Base-by-base conservation (phyloP, 1,284 basidiomycete species). In the Marasmius tenuissimus region DNA sequence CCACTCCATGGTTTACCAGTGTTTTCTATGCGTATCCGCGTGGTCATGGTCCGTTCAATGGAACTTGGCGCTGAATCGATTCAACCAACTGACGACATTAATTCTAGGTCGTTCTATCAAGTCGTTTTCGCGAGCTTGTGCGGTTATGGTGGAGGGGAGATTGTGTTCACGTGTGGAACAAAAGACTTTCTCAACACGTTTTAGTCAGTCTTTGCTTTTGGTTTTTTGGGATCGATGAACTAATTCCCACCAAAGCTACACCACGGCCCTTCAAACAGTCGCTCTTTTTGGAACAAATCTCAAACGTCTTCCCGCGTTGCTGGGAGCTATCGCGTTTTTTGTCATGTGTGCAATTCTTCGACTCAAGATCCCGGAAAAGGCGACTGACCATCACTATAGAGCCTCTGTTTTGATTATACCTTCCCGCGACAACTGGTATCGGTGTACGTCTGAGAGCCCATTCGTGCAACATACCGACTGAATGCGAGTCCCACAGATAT, bases 221-320 rank as follows among this genome's bases (percentile, higher is more conserved):
- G n/a, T 14, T 2, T 10, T 16, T 55, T 14, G 58, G n/a, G 22
- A 48, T 42, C 62, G 27, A 20, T n/a, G 33, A 22, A 65, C 64
- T 61, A 39, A 49, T 34, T 12, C 18, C 3, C 22, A 11, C 11
- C 37, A 33, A 8, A 87, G 84, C 67, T 88, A 85, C 71, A 80
- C 83, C n/a, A 82, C 83, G 4, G 88, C 84, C 2, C 71, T 88
- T 48, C 88, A 88, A 52, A 85, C 84, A 0, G 82, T 92, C 50
- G 88, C 84, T 0, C 71, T 92, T 6, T 87, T 92, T 66, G 89
- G 88, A 0, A 70, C 91, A 52, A 80, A 84, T 61, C 77, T 86
- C 62, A 83, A 85, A 61, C 78, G 90, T 18, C 70, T 86, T 22
- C 79, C 82, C 4, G 84, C 86, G 0, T 70, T 85, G 42, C 39